Evolutionary conservation across 1,139 yeast genomes (phyloP), one percentile per base, ranked within the genome.

Genomic region (Diutina pseudorugosa): DNA sequence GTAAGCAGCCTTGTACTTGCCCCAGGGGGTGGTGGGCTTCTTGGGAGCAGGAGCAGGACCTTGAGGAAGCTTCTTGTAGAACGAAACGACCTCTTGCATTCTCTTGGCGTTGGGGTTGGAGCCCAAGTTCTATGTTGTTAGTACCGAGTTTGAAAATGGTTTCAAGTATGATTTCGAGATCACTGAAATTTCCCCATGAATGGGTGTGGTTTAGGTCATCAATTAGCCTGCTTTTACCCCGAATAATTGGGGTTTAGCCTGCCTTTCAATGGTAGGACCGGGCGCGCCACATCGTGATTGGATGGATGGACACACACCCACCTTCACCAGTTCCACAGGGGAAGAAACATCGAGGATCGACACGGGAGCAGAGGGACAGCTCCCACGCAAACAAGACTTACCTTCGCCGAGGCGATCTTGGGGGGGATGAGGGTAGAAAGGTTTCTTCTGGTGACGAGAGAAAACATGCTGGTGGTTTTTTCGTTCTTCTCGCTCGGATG

Each of bases 361-460:
- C 36, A 14, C 7, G 30, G 11, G 30, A 9, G 2, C 8, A 27
- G 8, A 27, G 30, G 12, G n/a, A 30, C 2, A 12, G 36, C 36
- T 30, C 36, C 8, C 36, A 30, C n/a, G 36, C 36, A 30, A 18
- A 41, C 19, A 14, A 16, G 11, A 84, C 91, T 67, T 80, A 85
- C 94, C 73, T 83, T 80, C 54, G 96, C 94, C 59, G 98, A 90
- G 56, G 96, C 97, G 68, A 93, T 84, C 94, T 93, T 93, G 69
- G 98, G 98, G 65, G 98, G 98, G 67, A 93, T 90, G 76, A 93
- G 80, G 65, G 98, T 86, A 62, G 98, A 90, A 72, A 93, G 80
- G 67, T 85, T 86, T 77, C 97, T 91, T 84, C 87, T 90, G 68
- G 82, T 77, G 72, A 90, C 78, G 77, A 84, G 83, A 65, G 95